These are phyloP conservation scores for Balansia obtecta DNA, from an alignment of 2,329 filamentous ascomycete genomes.

Conservation along the genomic window DNA sequence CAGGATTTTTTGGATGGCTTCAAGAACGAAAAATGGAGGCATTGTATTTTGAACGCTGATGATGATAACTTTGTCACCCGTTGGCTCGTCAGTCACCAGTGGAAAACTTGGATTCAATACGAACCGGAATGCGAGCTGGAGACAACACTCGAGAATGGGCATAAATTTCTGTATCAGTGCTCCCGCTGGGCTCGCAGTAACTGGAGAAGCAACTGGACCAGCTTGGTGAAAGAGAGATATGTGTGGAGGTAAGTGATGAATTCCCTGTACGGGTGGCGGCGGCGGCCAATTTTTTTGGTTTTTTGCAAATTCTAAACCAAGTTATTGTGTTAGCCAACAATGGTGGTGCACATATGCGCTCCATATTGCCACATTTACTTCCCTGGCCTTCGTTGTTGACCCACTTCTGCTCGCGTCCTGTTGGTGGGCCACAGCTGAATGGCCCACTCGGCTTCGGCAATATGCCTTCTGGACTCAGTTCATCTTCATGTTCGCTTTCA, in stretches of 20 bases:
- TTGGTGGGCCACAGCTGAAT: conserved; percentile 54
- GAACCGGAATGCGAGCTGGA: conserved; percentile 81
- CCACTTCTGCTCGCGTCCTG: conserved; percentile 57
- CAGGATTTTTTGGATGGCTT: conserved; percentile 79
- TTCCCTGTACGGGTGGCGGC: neutral
- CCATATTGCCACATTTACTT: conserved; percentile 84
- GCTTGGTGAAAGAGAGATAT: conserved; percentile 68
- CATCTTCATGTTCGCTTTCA: conserved; percentile 66
- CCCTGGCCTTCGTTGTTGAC: conserved; percentile 71
- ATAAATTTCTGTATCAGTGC: conserved; percentile 86
- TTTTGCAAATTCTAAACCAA: too few species aligned
- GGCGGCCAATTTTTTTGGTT: too few species aligned
- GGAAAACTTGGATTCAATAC: conserved; percentile 94
- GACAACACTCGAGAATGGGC: conserved; percentile 82
- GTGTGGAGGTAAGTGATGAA: conserved; percentile 69
- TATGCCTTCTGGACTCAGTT: conserved; percentile 50
- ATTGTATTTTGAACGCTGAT: conserved; percentile 85
- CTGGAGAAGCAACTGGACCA: conserved; percentile 94
- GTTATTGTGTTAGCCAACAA: conserved; percentile 51
- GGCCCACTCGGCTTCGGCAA: conserved; percentile 38
- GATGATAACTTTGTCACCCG: conserved; percentile 98
- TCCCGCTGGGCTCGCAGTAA: conserved; percentile 93
- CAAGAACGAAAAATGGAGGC: conserved; percentile 80
- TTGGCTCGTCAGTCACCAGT: conserved; percentile 84
- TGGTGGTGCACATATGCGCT: conserved; percentile 90